phyloP scores from a whole-genome alignment of 2,329 filamentous ascomycete genomes.

The Aspergillus niger region DNA sequence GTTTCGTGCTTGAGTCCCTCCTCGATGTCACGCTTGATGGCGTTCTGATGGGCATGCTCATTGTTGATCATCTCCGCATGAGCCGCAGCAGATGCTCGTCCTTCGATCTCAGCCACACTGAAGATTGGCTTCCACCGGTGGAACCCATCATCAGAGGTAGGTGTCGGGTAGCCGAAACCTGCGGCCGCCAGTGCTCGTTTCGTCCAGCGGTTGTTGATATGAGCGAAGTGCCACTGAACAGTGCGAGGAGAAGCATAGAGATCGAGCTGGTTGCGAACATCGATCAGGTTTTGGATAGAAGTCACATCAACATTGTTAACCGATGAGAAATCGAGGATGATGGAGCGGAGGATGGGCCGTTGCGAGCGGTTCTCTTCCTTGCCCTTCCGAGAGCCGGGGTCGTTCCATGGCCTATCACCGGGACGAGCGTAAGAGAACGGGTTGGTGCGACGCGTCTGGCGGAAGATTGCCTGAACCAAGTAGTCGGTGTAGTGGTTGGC shows the following conservation, averaged over 20 bases:
- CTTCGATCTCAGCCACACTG: slow-evolving; percentile 83
- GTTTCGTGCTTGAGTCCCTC: slow-evolving; percentile 35
- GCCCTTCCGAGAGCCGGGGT: slow-evolving; percentile 72
- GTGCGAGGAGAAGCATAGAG: slow-evolving; percentile 75
- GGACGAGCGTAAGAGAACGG: slow-evolving; percentile 63
- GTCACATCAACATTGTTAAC: slow-evolving; percentile 95
- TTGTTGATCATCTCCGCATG: slow-evolving; percentile 66
- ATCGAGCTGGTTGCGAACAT: slow-evolving; percentile 92
- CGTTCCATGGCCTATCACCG: slow-evolving; percentile 92
- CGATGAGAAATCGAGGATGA: slow-evolving; percentile 89
- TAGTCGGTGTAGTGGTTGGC: slow-evolving; percentile 85
- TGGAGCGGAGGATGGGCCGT: slow-evolving; percentile 75
- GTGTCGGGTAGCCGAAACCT: slow-evolving; percentile 81
- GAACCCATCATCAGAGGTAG: slow-evolving; percentile 54
- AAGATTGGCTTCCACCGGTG: slow-evolving; percentile 93
- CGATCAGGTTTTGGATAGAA: slow-evolving; percentile 87
- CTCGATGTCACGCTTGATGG: slow-evolving; percentile 30
- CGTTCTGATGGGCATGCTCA: slow-evolving; percentile 46
- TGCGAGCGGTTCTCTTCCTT: slow-evolving; percentile 52
- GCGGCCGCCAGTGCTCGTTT: slow-evolving; percentile 85
- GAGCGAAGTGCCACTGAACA: slow-evolving; percentile 96
- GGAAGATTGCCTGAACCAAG: slow-evolving; percentile 67
- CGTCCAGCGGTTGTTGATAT: slow-evolving; percentile 90
- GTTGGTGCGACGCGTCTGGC: slow-evolving; percentile 75
- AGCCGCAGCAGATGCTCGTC: slow-evolving; percentile 68